Percentiles rank a stretch among this genome's conserved stretches.
Conservation (phyloP, 257 asterid species). For the Coffea canephora region DNA sequence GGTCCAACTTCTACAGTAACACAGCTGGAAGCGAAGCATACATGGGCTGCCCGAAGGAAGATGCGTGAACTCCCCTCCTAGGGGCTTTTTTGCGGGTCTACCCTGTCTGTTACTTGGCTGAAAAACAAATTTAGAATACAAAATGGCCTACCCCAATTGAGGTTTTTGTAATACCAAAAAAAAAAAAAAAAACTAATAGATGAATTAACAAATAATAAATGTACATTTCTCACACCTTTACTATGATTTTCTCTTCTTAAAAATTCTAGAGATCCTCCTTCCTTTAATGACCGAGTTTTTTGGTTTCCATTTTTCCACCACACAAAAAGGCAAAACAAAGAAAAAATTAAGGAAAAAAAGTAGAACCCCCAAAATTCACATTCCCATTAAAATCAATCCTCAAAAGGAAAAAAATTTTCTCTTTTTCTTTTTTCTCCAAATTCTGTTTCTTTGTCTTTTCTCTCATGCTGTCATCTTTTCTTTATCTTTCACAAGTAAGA, state of each 20-base stretch:
- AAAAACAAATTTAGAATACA: background rate
- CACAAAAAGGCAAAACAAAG: conserved; percentile 12
- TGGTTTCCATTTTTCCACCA: conserved; percentile 42
- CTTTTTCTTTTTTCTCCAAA: background rate
- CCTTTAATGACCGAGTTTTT: conserved; percentile 43
- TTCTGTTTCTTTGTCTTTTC: too few relatives aligned
- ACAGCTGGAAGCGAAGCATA: conserved; percentile 25
- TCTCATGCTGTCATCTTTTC: conserved; percentile 18
- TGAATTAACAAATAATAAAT: background rate
- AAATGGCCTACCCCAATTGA: background rate
- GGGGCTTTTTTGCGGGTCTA: background rate
- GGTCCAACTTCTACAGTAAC: conserved; percentile 15
- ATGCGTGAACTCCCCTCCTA: conserved; percentile 42
- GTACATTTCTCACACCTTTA: background rate
- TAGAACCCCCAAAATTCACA: conserved; percentile 1
- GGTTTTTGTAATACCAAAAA: too few relatives aligned
- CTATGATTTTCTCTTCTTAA: conserved; percentile 8
- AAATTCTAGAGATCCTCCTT: conserved; percentile 50
- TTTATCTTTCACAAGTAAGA: conserved; percentile 19
- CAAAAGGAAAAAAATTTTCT: conserved; percentile 1
- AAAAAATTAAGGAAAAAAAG: conserved; percentile 12
- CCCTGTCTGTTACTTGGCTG: background rate
- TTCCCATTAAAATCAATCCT: conserved; percentile 1
- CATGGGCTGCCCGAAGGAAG: conserved; percentile 32
- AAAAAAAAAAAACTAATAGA: background rate